A percentile compares a stretch with the other conserved stretches of the same genome.
These are phyloP conservation scores for Cryphonectria radicalis DNA, from an alignment of 2,329 filamentous ascomycete species.

Conservation along the genomic window DNA sequence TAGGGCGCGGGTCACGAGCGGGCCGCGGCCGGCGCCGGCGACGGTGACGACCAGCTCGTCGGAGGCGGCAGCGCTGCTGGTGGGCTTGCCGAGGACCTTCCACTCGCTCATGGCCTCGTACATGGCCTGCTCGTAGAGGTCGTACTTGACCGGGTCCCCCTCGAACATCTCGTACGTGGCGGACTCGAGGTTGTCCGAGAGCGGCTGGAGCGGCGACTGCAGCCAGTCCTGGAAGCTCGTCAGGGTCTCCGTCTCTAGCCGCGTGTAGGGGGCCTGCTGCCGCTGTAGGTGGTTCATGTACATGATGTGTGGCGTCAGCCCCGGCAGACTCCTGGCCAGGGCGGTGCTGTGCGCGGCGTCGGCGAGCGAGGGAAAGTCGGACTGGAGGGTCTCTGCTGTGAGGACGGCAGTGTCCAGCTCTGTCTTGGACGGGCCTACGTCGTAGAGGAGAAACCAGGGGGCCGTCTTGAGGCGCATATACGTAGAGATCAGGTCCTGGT, in stretches of 20 bases:
- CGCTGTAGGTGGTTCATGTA: slow-evolving; percentile 86
- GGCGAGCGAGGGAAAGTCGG: slow-evolving; percentile 70
- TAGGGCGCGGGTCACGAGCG: slow-evolving; percentile 85
- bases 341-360: slow-evolving; percentile 58
- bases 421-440: slow-evolving; percentile 56
- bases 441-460: slow-evolving; percentile 67
- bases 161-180: slow-evolving; percentile 99
- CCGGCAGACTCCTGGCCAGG: slow-evolving; percentile 49
- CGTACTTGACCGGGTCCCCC: slow-evolving; percentile 96
- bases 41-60: slow-evolving; percentile 77
- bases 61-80: slow-evolving; percentile 52
- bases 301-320: slow-evolving; percentile 60
- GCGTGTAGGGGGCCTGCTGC: slow-evolving; percentile 69
- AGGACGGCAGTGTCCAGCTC: slow-evolving; percentile 40
- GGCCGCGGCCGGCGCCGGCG: slow-evolving; percentile 89
- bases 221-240: slow-evolving; percentile 85
- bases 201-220: slow-evolving; percentile 89
- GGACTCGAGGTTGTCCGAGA: slow-evolving; percentile 95
- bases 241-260: slow-evolving; percentile 56
- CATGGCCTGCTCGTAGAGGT: slow-evolving; percentile 89
- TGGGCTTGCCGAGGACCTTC: slow-evolving; percentile 71
- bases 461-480: slow-evolving; percentile 68
- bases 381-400: slow-evolving; percentile 44
- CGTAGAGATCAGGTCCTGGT: slow-evolving; percentile 63
- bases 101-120: slow-evolving; percentile 82